These are phyloP conservation scores for Xylariaceae sp. DNA, from an alignment of 2,329 filamentous ascomycete species.

Conservation along the genomic window DNA sequence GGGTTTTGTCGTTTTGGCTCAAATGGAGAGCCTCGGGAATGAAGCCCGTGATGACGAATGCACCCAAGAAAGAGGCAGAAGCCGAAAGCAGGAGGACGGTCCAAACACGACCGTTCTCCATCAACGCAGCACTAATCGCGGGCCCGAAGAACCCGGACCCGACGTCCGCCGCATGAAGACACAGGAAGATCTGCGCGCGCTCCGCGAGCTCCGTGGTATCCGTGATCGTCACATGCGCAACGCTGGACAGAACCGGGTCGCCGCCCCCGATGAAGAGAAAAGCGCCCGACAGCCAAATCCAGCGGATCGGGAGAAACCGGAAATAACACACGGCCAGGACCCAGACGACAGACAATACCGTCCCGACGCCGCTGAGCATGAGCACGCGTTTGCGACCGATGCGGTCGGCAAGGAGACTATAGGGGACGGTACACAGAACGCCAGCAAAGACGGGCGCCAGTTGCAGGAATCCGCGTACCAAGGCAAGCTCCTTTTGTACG, in stretches of 20 bases:
- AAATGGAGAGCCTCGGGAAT: slow-evolving; percentile 2
- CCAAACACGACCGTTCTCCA: slow-evolving; percentile 10
- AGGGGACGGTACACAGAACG: slow-evolving; percentile 11
- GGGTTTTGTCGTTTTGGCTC: background rate
- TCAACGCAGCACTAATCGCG: slow-evolving; percentile 7
- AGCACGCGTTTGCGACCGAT: slow-evolving; percentile 8
- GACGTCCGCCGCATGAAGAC: slow-evolving; percentile 8
- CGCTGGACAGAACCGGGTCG: slow-evolving; percentile 9
- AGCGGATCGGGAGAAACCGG: slow-evolving; percentile 7
- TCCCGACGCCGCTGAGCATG: slow-evolving; percentile 8
- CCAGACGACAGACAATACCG: background rate
- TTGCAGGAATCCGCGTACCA: slow-evolving; percentile 6
- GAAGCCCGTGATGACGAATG: background rate
- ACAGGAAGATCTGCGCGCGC: slow-evolving; percentile 13
- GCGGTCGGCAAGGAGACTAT: slow-evolving; percentile 8
- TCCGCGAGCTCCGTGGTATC: slow-evolving; percentile 2
- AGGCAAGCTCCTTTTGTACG: slow-evolving; percentile 10
- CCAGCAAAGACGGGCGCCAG: slow-evolving; percentile 8
- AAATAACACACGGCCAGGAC: slow-evolving; percentile 9
- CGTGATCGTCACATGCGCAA: slow-evolving; percentile 9
- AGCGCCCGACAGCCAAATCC: slow-evolving; percentile 1
- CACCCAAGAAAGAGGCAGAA: background rate
- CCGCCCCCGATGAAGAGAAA: slow-evolving; percentile 13
- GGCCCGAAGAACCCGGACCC: slow-evolving; percentile 8
- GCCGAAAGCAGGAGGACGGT: slow-evolving; percentile 4